Percentiles rank a stretch among this genome's conserved stretches.
Evolutionary conservation across 257 asterid species (phyloP).

Genomic region (Solanum sejunctum): DNA sequence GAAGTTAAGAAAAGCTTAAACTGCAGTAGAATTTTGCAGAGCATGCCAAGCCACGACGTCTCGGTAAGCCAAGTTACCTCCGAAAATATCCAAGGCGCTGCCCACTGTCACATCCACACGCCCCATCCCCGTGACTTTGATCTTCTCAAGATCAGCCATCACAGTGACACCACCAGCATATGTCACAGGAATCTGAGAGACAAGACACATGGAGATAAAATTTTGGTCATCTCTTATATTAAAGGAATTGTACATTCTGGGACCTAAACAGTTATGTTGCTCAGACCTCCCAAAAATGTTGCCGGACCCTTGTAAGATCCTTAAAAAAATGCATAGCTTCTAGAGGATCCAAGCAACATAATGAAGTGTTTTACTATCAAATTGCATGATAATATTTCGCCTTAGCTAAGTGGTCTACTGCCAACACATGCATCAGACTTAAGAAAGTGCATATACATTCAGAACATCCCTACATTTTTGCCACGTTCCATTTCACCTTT

Average conservation of each 20-base stretch:
- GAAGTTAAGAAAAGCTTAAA: slow-evolving; percentile 10
- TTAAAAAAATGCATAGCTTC: background rate
- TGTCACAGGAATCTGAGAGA: slow-evolving; percentile 74
- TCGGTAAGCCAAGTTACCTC: slow-evolving; percentile 74
- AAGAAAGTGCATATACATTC: background rate
- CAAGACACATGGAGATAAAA: background rate
- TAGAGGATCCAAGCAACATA: background rate
- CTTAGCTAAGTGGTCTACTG: background rate
- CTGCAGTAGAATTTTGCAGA: slow-evolving; percentile 40
- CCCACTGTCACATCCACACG: slow-evolving; percentile 92
- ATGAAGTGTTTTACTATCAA: background rate
- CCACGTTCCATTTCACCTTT: background rate
- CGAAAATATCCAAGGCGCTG: slow-evolving; percentile 89
- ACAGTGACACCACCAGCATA: slow-evolving; percentile 89
- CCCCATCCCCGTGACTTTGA: slow-evolving; percentile 64
- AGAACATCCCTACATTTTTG: background rate
- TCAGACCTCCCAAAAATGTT: background rate
- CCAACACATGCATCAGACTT: background rate
- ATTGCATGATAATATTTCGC: background rate
- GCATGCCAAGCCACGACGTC: slow-evolving; percentile 85
- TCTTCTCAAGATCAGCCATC: slow-evolving; percentile 75
- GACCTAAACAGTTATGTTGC: background rate
- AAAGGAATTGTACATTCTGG: background rate
- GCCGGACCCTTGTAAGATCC: background rate
- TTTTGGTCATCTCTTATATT: background rate